Percentiles rank a stretch among this genome's conserved stretches.
phyloP scores from a whole-genome alignment of 2,329 filamentous ascomycete genomes.

The Arthrobotrys entomopaga region DNA sequence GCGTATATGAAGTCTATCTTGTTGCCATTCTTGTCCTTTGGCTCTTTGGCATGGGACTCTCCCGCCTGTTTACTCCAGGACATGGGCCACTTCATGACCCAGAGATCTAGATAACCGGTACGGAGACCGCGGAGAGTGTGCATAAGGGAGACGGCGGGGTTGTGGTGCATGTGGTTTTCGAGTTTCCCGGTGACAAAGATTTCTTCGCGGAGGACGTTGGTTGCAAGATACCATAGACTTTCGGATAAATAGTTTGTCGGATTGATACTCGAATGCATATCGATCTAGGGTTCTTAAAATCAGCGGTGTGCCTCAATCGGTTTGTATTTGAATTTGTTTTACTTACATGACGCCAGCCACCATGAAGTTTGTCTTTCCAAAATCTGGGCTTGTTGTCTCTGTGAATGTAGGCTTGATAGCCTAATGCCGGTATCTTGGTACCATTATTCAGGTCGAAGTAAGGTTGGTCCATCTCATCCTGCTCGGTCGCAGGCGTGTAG shows the following conservation, averaged over 20 bases:
- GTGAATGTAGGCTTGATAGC: constrained; percentile 23
- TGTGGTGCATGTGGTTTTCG: constrained; percentile 40
- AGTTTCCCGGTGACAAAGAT: constrained; percentile 43
- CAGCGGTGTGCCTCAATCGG: neutral
- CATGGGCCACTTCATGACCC: constrained; percentile 41
- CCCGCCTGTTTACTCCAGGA: constrained; percentile 17
- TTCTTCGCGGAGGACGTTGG: constrained; percentile 20
- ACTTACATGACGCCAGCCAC: constrained; percentile 32
- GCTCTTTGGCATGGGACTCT: neutral
- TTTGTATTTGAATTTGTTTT: neutral
- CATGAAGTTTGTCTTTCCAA: constrained; percentile 14
- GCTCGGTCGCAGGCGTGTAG: constrained; percentile 11
- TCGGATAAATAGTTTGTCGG: constrained; percentile 8
- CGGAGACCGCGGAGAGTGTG: constrained; percentile 27
- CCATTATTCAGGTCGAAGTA: constrained; percentile 26
- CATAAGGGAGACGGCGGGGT: constrained; percentile 24
- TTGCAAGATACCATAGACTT: constrained; percentile 28
- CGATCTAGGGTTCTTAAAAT: constrained; percentile 6
- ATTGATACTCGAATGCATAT: constrained; percentile 28
- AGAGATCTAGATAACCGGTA: constrained; percentile 44
- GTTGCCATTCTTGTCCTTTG: constrained; percentile 19
- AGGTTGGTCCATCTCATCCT: neutral
- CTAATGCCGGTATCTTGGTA: constrained; percentile 18
- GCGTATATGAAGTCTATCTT: constrained; percentile 41
- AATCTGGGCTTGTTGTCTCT: constrained; percentile 18